Conservation (phyloP, 176 grass and related monocot genomes). For the Guadua angustifolia region DNA sequence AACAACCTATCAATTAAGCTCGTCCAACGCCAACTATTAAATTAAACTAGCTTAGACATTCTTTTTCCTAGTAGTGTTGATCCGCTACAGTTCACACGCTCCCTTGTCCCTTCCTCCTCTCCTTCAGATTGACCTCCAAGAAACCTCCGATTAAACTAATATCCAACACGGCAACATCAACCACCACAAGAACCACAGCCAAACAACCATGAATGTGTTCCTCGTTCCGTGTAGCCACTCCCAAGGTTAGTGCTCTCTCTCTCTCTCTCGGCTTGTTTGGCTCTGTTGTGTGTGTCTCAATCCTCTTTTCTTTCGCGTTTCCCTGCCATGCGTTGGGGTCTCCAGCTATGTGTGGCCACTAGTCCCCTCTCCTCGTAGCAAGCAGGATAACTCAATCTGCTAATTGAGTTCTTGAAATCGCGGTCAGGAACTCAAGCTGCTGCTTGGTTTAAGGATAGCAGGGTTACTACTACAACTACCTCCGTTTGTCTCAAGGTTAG, state of each 20-base stretch:
- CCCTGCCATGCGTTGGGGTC: not conserved
- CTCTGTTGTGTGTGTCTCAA: not conserved
- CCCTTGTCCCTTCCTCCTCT: conserved; percentile 18
- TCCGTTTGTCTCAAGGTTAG: conserved; percentile 8
- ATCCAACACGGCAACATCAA: conserved; percentile 44
- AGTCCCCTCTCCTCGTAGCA: not conserved
- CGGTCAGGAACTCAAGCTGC: conserved; percentile 13
- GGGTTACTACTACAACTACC: not conserved
- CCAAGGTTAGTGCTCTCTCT: not conserved
- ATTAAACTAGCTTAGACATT: not conserved
- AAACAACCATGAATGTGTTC: conserved; percentile 29
- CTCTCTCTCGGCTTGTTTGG: not conserved
- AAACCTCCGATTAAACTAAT: not conserved
- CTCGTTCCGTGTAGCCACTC: not conserved
- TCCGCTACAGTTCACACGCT: conserved; percentile 21
- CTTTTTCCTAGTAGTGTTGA: not conserved
- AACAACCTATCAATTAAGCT: not conserved
- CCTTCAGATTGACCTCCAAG: not conserved
- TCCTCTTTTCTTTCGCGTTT: not conserved
- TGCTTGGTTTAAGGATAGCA: not conserved
- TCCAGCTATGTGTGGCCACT: not conserved
- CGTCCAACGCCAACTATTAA: not conserved
- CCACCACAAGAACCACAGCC: conserved; percentile 22
- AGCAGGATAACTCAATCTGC: not conserved
- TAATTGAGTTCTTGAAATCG: not conserved